Base-by-base conservation (phyloP, 163 green algal species). In the Chlamydomonas reinhardtii region DNA sequence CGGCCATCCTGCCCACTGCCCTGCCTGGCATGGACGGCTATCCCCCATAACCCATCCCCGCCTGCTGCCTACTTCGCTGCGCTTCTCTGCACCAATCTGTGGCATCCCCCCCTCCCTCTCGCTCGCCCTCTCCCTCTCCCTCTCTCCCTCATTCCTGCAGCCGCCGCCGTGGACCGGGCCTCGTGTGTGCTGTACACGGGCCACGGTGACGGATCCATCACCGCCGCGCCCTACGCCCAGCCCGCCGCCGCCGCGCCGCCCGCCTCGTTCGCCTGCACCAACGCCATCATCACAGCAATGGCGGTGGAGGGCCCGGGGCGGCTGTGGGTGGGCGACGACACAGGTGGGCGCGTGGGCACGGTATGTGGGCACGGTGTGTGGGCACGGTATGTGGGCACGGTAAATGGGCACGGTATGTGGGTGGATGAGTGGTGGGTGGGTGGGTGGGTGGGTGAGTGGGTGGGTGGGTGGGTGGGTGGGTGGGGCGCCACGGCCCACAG, bases 311-410 rank as follows among this genome's bases (percentile, higher is more conserved):
- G 35, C 22, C 34, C 70, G 12, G 70, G 70, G 22, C 34, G 34
- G 35, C 70, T 75, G n/a, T 75, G 70, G 70, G 9, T 75, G 14
- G 70, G 70, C 17, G 70, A 75, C 70, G 24, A 25, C 35, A 75
- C 32, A 32, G 70, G 70, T 75, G 24, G 11, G 70, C 17, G 5
- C 32, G 59, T 12, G 56, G 56, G 20, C 19, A 64, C 8, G 56
- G 19, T 4, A 22, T 64, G 56, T 6, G 56, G 56, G 5, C 39
- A 11, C 66, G 20, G 31, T 52, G 31, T 2, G 4, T 52, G 32
- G 32, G 22, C 15, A 9, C 31, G 9, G 17, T 52, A 6, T 2
- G 4, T 52, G 32, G 32, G 22, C 15, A 9, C 31, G 9, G 17
- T 52, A 6, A 5, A 2, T 52, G 32, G 32, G 22, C 15, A 9